Percentiles rank a stretch among this genome's conserved stretches.
Conservation (phyloP, 202 grass and related monocot genomes). For the Digitaria exilis region DNA sequence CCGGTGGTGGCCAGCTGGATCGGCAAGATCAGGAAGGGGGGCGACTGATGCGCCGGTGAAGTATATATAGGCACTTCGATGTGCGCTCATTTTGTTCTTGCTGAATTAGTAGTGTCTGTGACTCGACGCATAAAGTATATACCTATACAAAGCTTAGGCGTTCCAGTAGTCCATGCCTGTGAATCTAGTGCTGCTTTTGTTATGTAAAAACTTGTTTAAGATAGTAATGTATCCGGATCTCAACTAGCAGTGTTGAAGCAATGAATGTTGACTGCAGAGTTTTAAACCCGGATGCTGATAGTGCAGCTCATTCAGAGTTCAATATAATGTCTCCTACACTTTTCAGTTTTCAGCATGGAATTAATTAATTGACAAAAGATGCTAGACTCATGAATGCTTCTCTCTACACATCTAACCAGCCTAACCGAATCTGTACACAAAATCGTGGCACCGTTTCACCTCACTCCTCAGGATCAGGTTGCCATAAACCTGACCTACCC, state of each 20-base stretch:
- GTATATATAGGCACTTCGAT: neutral
- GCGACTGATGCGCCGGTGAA: conserved; percentile 44
- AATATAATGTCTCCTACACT: neutral
- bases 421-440: conserved; percentile 29
- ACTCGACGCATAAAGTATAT: conserved; percentile 16
- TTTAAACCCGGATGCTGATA: neutral
- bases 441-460: neutral
- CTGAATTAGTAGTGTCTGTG: neutral
- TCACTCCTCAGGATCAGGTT: neutral
- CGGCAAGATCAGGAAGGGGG: conserved; percentile 59
- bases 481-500: neutral
- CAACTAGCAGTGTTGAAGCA: neutral
- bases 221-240: neutral
- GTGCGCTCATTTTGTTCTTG: neutral
- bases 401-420: neutral
- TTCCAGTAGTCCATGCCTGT: neutral
- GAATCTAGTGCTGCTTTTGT: neutral
- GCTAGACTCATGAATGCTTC: neutral
- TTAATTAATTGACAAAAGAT: neutral
- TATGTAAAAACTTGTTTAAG: conserved; percentile 18
- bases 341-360: too few species aligned
- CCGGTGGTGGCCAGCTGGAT: conserved; percentile 91
- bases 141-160: neutral
- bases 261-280: neutral
- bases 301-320: neutral